phyloP scores from a whole-genome alignment of 2,329 filamentous ascomycete species.

The Diaporthe caulivora region DNA sequence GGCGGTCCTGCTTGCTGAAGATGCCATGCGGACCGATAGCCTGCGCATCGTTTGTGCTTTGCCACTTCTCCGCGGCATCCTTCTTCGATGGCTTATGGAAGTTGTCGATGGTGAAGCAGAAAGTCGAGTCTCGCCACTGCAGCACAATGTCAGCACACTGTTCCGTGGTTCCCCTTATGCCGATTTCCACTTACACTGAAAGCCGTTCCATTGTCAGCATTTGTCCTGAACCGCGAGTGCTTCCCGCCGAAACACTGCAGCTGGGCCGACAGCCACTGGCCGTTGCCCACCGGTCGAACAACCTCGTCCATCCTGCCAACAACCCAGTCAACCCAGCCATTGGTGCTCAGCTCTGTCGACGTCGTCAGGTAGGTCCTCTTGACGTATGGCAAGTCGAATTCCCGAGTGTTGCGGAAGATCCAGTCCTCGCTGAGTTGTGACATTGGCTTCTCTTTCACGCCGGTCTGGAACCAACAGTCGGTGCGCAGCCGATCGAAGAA shows the following conservation, averaged over 20 bases:
- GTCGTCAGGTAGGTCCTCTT: conserved; percentile 60
- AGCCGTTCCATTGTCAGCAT: conserved; percentile 58
- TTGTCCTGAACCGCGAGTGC: conserved; percentile 55
- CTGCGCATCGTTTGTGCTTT: conserved; percentile 54
- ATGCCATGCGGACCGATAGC: conserved; percentile 44
- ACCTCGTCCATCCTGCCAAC: conserved; percentile 53
- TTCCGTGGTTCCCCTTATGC: not conserved
- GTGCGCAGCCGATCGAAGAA: conserved; percentile 55
- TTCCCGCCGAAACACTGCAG: conserved; percentile 60
- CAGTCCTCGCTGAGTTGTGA: conserved; percentile 57
- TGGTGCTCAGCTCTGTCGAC: conserved; percentile 54
- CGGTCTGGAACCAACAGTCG: conserved; percentile 45
- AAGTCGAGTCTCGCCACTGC: conserved; percentile 57
- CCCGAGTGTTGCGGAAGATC: conserved; percentile 57
- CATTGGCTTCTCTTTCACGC: conserved; percentile 56
- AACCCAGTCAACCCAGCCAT: conserved; percentile 56
- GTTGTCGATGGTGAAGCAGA: conserved; percentile 56
- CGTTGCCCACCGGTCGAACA: conserved; percentile 48
- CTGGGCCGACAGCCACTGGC: conserved; percentile 58
- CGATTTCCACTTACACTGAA: conserved; percentile 49
- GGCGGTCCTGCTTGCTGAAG: conserved; percentile 53
- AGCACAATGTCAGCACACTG: not conserved
- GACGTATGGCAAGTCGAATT: conserved; percentile 60
- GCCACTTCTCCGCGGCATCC: conserved; percentile 55
- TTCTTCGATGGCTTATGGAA: conserved; percentile 54